Percentiles rank a stretch among this genome's conserved stretches.
These are phyloP conservation scores for Linum lewisii DNA, from an alignment of 345 rosid genomes.

Conservation along the genomic window DNA sequence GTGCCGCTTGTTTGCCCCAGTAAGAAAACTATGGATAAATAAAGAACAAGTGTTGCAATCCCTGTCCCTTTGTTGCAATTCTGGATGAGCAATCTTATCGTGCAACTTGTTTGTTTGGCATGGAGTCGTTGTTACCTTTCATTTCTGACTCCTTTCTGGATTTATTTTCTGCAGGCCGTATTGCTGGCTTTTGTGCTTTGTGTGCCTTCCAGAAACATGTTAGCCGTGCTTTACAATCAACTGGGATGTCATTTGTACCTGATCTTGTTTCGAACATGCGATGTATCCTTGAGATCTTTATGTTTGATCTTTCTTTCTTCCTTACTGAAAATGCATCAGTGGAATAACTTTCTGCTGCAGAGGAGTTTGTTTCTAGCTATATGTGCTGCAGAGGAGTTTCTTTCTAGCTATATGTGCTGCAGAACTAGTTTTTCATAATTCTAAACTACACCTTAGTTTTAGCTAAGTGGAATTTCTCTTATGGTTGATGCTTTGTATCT, in stretches of 20 bases:
- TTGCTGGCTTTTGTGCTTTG: slow-evolving; percentile 90
- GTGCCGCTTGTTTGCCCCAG: neutral
- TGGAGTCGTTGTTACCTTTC: neutral
- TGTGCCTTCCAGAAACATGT: slow-evolving; percentile 98
- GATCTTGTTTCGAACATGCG: slow-evolving; percentile 85
- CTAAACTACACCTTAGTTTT: neutral
- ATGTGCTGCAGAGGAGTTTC: neutral
- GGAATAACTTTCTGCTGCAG: neutral
- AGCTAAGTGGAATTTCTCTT: neutral
- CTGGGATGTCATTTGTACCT: slow-evolving; percentile 67
- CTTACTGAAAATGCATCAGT: neutral
- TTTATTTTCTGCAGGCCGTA: slow-evolving; percentile 50
- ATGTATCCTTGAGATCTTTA: slow-evolving; percentile 47
- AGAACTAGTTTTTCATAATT: neutral
- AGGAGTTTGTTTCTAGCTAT: neutral
- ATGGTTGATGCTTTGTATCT: neutral
- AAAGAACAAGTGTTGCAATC: neutral
- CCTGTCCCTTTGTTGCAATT: neutral
- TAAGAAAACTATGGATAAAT: neutral
- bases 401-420: neutral
- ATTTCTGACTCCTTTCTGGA: slow-evolving; percentile 4
- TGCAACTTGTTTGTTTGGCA: neutral
- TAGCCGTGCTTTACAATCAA: slow-evolving; percentile 59
- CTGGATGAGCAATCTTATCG: neutral
- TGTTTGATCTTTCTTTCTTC: neutral